Evolutionary conservation across 1,139 yeast species (phyloP).

Genomic region (Nakaseomyces glabratus): DNA sequence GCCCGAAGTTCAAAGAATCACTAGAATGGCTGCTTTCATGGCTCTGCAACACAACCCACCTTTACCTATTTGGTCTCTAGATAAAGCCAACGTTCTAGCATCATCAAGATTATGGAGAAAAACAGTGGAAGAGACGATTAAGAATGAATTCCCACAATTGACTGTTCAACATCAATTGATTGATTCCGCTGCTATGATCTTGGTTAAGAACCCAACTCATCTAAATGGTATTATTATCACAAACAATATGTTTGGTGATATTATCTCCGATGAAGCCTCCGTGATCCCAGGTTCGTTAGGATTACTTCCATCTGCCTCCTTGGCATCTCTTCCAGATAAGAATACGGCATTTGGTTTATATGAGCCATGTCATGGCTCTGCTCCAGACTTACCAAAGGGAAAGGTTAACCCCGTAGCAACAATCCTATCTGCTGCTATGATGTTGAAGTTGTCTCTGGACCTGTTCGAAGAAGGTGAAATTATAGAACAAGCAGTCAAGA

Average conservation of each 20-base stretch:
- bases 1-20: conserved; percentile 84
- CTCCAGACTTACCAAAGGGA: conserved; percentile 82
- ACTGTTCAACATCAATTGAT: conserved; percentile 85
- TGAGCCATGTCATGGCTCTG: conserved; percentile 98
- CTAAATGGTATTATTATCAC: conserved; percentile 89
- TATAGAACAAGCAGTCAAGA: conserved; percentile 78
- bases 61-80: conserved; percentile 88
- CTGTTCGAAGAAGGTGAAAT: conserved; percentile 78
- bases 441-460: conserved; percentile 84
- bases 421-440: conserved; percentile 91
- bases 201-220: conserved; percentile 81
- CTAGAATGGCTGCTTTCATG: conserved; percentile 96
- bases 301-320: conserved; percentile 88
- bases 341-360: conserved; percentile 90
- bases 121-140: conserved; percentile 77
- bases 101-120: conserved; percentile 94
- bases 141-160: conserved; percentile 82
- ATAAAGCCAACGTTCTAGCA: conserved; percentile 95
- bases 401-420: conserved; percentile 95
- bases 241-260: conserved; percentile 96
- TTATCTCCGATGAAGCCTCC: conserved; percentile 93
- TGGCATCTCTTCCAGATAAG: conserved; percentile 90
- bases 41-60: conserved; percentile 93
- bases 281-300: conserved; percentile 97
- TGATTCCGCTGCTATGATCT: conserved; percentile 97